A percentile compares a stretch with the other conserved stretches of the same genome.
These are phyloP conservation scores for Aspergillus versicolor DNA, from an alignment of 2,329 filamentous ascomycete genomes.

Conservation along the genomic window DNA sequence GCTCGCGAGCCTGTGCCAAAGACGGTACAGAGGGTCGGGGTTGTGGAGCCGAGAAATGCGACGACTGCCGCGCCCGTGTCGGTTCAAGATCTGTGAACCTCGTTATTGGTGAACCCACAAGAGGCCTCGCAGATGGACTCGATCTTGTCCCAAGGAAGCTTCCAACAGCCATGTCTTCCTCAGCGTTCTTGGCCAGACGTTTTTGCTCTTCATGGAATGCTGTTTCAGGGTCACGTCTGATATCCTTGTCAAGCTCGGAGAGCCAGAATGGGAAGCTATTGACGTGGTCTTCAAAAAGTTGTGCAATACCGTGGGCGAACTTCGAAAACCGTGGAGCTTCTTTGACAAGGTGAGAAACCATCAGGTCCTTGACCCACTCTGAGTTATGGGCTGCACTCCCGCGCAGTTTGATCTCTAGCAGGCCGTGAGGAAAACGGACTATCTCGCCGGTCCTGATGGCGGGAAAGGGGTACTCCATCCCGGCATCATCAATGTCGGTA, in stretches of 20 bases:
- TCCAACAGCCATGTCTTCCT: conserved; percentile 86
- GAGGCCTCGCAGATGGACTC: conserved; percentile 28
- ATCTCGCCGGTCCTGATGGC: conserved; percentile 89
- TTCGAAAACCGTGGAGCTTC: conserved; percentile 90
- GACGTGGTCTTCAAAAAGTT: conserved; percentile 91
- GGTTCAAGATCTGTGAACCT: conserved; percentile 27
- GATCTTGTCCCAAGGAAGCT: conserved; percentile 68
- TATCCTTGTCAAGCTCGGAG: conserved; percentile 85
- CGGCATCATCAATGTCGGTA: conserved; percentile 77
- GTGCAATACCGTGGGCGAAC: conserved; percentile 89
- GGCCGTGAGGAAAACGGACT: conserved; percentile 81
- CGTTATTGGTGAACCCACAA: conserved; percentile 36
- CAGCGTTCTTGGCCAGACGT: conserved; percentile 73
- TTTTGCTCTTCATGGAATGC: conserved; percentile 92
- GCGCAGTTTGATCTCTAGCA: conserved; percentile 89
- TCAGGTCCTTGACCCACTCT: conserved; percentile 87
- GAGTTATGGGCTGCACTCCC: conserved; percentile 59
- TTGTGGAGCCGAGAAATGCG: conserved; percentile 26
- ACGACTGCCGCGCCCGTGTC: conserved; percentile 22
- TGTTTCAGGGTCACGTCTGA: conserved; percentile 84
- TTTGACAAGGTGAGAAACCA: conserved; percentile 88
- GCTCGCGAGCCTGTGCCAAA: conserved; percentile 32
- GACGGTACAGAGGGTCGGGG: conserved; percentile 34
- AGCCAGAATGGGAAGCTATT: conserved; percentile 98
- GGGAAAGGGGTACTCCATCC: conserved; percentile 83